Conservation (phyloP, 2,329 filamentous ascomycete species). For the Talaromyces funiculosus region DNA sequence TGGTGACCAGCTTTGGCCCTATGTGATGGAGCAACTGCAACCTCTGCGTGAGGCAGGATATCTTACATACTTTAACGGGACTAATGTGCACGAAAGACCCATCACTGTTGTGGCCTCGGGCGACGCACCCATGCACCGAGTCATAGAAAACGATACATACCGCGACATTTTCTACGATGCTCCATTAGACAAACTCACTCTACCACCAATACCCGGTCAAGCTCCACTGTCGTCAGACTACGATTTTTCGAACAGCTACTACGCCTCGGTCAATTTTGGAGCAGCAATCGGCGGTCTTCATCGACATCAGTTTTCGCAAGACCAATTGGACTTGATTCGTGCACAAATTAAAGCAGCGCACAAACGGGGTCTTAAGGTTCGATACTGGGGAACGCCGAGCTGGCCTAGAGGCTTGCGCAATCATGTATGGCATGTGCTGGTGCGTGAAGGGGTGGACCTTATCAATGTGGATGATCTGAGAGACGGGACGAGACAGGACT, state of each 20-base stretch:
- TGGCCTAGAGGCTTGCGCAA: slow-evolving; percentile 13
- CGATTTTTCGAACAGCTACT: slow-evolving; percentile 10
- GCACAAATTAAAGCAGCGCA: slow-evolving; percentile 8
- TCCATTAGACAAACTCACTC: slow-evolving; percentile 4
- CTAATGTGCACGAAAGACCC: slow-evolving; percentile 36
- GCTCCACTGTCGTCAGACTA: background rate
- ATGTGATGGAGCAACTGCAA: slow-evolving; percentile 39
- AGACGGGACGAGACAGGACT: slow-evolving; percentile 13
- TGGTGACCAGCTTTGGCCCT: slow-evolving; percentile 32
- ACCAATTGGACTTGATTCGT: slow-evolving; percentile 6
- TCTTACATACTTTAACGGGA: slow-evolving; percentile 48
- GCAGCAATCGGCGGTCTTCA: background rate
- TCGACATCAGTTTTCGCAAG: slow-evolving; percentile 7
- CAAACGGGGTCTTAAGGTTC: slow-evolving; percentile 10
- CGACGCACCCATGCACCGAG: slow-evolving; percentile 41
- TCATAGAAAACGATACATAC: slow-evolving; percentile 6
- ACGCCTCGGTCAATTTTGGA: slow-evolving; percentile 11
- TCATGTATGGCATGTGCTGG: slow-evolving; percentile 13
- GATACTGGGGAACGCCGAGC: slow-evolving; percentile 13
- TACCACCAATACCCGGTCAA: background rate
- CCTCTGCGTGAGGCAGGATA: slow-evolving; percentile 47
- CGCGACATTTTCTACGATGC: slow-evolving; percentile 16
- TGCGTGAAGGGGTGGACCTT: slow-evolving; percentile 12
- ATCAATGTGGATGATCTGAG: slow-evolving; percentile 15
- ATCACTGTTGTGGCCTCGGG: slow-evolving; percentile 52